Evolutionary conservation across 176 grass and related monocot species (phyloP).

Genomic region (Rhipidocladum racemiflorum): DNA sequence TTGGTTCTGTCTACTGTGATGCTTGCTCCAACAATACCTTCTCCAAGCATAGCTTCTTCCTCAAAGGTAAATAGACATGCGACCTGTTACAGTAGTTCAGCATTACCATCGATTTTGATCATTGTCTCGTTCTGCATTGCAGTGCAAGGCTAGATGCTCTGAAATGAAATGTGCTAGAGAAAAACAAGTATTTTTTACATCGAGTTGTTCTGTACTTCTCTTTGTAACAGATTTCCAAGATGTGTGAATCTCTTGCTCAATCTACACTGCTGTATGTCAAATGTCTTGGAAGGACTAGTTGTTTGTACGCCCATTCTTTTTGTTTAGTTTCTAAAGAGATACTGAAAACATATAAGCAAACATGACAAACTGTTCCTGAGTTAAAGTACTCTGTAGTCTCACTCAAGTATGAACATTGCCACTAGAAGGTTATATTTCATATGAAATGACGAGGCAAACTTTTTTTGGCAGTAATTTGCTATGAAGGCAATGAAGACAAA

Average conservation of each 20-base stretch:
- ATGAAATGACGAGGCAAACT: not conserved
- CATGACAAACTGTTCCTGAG: not conserved
- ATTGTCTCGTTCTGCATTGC: not conserved
- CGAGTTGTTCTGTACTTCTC: not conserved
- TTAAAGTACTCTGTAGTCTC: not conserved
- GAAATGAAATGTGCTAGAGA: not conserved
- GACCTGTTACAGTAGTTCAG: not conserved
- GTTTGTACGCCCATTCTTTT: not conserved
- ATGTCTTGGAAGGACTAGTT: not conserved
- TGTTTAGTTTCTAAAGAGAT: not conserved
- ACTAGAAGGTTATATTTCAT: not conserved
- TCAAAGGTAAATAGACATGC: constrained; percentile 62
- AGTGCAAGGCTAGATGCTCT: not conserved
- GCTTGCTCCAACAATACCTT: constrained; percentile 91
- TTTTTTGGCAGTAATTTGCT: not conserved
- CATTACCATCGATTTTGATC: not conserved
- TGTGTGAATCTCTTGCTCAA: not conserved
- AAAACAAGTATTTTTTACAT: constrained; percentile 11
- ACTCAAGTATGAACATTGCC: not conserved
- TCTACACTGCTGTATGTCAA: not conserved
- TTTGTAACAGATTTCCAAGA: not conserved
- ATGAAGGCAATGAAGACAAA: not conserved
- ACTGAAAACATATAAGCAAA: not conserved
- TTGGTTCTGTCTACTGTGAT: constrained; percentile 94
- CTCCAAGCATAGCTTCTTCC: constrained; percentile 93